Percentiles rank a stretch among this genome's conserved stretches.
These are phyloP conservation scores for Globisporangium takayamanum DNA, from an alignment of 352 stramenopile species.

Conservation along the genomic window DNA sequence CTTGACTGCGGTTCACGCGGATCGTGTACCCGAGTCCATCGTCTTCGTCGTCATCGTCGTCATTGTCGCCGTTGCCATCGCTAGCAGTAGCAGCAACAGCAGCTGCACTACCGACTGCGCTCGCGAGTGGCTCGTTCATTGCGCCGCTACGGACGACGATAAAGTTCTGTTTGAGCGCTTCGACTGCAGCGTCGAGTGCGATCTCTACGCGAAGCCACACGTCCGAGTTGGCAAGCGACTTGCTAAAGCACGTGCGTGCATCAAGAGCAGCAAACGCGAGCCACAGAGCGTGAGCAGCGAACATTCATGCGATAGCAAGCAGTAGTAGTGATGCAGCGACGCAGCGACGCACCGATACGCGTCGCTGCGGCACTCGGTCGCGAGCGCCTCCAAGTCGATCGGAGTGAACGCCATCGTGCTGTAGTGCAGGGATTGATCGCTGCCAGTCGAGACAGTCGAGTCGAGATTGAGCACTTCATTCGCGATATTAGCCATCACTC, in stretches of 20 bases:
- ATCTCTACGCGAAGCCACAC: constrained; percentile 16
- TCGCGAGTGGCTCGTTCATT: constrained; percentile 4
- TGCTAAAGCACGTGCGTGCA: constrained; percentile 2
- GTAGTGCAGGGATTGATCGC: neutral
- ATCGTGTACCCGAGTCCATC: constrained; percentile 75
- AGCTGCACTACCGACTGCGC: neutral
- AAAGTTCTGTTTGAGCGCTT: constrained; percentile 12
- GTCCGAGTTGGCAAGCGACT: constrained; percentile 13
- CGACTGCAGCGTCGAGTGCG: constrained; percentile 13
- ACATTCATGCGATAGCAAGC: neutral
- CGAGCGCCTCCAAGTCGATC: constrained; percentile 51
- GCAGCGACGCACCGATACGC: constrained; percentile 38
- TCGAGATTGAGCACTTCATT: neutral
- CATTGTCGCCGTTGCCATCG: neutral
- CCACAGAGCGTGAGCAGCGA: neutral
- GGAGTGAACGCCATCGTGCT: neutral
- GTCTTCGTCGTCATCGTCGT: constrained; percentile 32
- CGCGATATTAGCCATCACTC: too few relatives aligned
- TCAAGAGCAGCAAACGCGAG: neutral
- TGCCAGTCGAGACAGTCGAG: neutral
- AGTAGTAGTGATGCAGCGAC: neutral
- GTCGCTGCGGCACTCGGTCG: constrained; percentile 37
- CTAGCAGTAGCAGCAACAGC: neutral
- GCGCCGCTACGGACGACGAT: constrained; percentile 4
- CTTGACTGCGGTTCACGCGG: constrained; percentile 21